These are phyloP conservation scores for Colletotrichum liriopes DNA, from an alignment of 2,329 filamentous ascomycete species.

Conservation along the genomic window DNA sequence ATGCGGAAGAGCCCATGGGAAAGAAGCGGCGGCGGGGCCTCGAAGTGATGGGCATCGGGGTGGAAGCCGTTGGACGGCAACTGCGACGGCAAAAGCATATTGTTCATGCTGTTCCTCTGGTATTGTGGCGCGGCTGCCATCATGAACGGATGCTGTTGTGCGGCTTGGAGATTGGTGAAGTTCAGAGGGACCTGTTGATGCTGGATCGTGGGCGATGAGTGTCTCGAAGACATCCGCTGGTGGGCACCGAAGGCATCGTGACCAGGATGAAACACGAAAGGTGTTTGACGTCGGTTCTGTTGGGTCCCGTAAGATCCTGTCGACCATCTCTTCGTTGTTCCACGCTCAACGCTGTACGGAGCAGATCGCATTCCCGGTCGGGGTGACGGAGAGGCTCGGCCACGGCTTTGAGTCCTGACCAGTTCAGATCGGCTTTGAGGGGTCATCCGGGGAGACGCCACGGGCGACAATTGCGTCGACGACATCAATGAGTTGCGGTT, in stretches of 20 bases:
- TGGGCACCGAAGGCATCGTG: constrained; percentile 72
- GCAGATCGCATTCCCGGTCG: constrained; percentile 77
- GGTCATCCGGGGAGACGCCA: constrained; percentile 79
- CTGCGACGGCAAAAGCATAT: constrained; percentile 66
- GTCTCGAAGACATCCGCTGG: constrained; percentile 68
- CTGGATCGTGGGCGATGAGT: constrained; percentile 66
- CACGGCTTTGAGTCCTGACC: constrained; percentile 76
- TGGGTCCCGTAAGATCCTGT: constrained; percentile 79
- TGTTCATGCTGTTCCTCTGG: constrained; percentile 73
- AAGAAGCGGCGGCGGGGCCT: constrained; percentile 74
- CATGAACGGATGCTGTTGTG: constrained; percentile 70
- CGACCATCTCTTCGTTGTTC: constrained; percentile 82
- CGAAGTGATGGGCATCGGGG: constrained; percentile 67
- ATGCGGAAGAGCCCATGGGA: constrained; percentile 82
- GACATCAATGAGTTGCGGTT: constrained; percentile 81
- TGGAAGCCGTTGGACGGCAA: constrained; percentile 62
- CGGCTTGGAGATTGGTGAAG: constrained; percentile 69
- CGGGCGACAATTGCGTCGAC: constrained; percentile 79
- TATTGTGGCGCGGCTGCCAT: constrained; percentile 67
- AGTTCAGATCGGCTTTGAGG: constrained; percentile 73
- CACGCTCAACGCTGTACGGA: constrained; percentile 79
- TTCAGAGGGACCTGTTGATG: constrained; percentile 67
- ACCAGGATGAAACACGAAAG: constrained; percentile 75
- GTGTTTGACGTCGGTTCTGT: constrained; percentile 69
- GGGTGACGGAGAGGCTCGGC: constrained; percentile 80